Percentiles rank a stretch among this genome's conserved stretches.
Conservation (phyloP, 176 grass and related monocot species). For the Phyllostachys edulis region DNA sequence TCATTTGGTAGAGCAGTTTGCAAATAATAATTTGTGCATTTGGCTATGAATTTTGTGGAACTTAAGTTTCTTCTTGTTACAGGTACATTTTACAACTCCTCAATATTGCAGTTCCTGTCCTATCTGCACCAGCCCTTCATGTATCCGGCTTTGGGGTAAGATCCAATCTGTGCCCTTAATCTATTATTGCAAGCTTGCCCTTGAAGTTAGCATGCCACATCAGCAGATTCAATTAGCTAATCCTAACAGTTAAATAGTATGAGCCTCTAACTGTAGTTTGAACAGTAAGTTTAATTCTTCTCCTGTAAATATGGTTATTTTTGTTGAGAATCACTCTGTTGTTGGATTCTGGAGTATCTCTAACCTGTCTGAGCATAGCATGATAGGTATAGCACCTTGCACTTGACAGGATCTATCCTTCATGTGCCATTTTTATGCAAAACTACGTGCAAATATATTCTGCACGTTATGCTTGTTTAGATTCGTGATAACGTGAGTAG, state of each 20-base stretch:
- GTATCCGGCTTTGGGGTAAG: constrained; percentile 96
- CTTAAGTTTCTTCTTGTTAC: constrained; percentile 32
- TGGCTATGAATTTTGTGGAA: constrained; percentile 3
- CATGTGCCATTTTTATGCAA: constrained; percentile 19
- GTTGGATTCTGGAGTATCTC: neutral
- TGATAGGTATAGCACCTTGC: neutral
- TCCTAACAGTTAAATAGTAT: neutral
- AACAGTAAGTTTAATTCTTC: neutral
- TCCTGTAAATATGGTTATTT: constrained; percentile 26
- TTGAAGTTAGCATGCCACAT: neutral
- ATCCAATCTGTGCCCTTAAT: constrained; percentile 21
- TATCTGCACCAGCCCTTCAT: constrained; percentile 86
- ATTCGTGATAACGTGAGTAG: constrained; percentile 19
- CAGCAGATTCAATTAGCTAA: neutral
- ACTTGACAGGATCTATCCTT: neutral
- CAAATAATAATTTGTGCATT: constrained; percentile 3
- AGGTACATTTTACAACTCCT: constrained; percentile 86
- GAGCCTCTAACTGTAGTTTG: neutral
- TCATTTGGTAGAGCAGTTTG: constrained; percentile 2
- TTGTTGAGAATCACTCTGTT: constrained; percentile 4
- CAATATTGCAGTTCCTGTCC: constrained; percentile 75
- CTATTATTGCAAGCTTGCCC: neutral
- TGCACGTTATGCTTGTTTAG: neutral
- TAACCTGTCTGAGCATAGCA: neutral
- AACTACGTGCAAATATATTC: constrained; percentile 8